Evolutionary conservation across 257 asterid species (phyloP).

Genomic region (Salvia hispanica): DNA sequence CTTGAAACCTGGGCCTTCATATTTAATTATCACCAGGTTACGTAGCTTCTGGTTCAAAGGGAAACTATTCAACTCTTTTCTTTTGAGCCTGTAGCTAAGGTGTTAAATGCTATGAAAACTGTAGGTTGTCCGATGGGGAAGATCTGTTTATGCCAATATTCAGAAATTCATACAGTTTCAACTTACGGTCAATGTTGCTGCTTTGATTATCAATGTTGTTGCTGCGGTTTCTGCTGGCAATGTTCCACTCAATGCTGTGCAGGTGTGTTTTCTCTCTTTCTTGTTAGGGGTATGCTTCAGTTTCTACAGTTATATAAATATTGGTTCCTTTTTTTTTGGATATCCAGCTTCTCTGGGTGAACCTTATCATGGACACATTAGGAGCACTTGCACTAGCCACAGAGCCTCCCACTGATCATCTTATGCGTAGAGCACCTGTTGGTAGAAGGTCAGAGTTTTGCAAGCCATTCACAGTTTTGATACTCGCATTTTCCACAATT

Average conservation of each 20-base stretch:
- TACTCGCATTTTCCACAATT: conserved; percentile 8
- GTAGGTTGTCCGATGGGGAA: conserved; percentile 99
- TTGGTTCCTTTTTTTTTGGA: conserved; percentile 17
- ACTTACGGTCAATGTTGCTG: conserved; percentile 96
- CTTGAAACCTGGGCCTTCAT: neutral
- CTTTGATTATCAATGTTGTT: conserved; percentile 84
- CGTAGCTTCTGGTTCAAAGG: conserved; percentile 3
- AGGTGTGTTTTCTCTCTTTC: conserved; percentile 52
- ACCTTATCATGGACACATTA: conserved; percentile 97
- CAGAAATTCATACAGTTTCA: conserved; percentile 97
- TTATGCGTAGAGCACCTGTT: conserved; percentile 87
- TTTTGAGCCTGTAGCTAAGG: neutral
- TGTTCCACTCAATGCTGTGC: conserved; percentile 97
- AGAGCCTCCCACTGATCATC: conserved; percentile 97
- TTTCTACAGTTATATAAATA: neutral
- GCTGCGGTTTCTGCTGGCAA: conserved; percentile 89
- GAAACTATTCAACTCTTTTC: neutral
- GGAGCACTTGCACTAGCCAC: conserved; percentile 99
- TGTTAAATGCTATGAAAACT: conserved; percentile 27
- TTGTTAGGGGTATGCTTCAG: neutral
- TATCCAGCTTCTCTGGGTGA: conserved; percentile 96
- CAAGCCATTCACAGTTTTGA: conserved; percentile 5
- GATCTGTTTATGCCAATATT: conserved; percentile 96
- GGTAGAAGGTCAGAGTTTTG: conserved; percentile 79
- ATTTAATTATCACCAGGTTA: neutral